Evolutionary conservation across 1,284 basidiomycete species (phyloP).

Genomic region (Amylostereum areolatum): DNA sequence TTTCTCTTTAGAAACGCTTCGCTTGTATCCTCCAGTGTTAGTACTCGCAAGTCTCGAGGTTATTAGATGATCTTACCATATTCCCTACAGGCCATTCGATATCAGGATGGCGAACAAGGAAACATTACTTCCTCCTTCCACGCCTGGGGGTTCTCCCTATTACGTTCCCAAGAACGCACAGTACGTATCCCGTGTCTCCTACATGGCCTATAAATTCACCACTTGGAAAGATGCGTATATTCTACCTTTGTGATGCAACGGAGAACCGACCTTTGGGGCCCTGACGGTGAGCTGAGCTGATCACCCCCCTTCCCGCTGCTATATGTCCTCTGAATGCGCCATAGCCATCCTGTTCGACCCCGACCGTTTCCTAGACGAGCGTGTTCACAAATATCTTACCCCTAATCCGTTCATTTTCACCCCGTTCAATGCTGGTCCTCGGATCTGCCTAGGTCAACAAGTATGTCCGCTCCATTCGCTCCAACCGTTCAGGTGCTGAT

Average conservation of each 20-base stretch:
- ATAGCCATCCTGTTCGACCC: conserved; percentile 50
- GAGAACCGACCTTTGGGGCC: conserved; percentile 22
- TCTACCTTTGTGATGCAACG: conserved; percentile 16
- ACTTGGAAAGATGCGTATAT: conserved; percentile 8
- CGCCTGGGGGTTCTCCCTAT: conserved; percentile 12
- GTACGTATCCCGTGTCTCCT: neutral
- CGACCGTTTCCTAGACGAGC: conserved; percentile 51
- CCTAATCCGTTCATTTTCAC: conserved; percentile 56
- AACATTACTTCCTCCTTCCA: conserved; percentile 3
- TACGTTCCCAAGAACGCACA: conserved; percentile 16
- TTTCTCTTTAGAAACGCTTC: conserved; percentile 19
- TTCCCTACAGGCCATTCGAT: conserved; percentile 12
- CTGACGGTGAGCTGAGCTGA: conserved; percentile 12
- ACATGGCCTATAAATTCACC: neutral
- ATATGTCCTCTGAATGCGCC: neutral
- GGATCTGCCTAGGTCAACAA: conserved; percentile 58
- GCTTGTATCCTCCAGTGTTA: conserved; percentile 25
- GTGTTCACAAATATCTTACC: conserved; percentile 42
- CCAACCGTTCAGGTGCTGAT: too few species aligned
- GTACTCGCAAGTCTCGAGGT: neutral
- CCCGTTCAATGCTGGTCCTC: conserved; percentile 54
- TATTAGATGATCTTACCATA: neutral
- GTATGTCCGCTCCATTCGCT: conserved; percentile 24
- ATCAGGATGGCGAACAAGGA: conserved; percentile 7
- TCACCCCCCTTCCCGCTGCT: neutral